Percentiles rank a stretch among this genome's conserved stretches.
Evolutionary conservation across 2,329 filamentous ascomycete genomes (phyloP).

Genomic region (Leptographium galeiforme): DNA sequence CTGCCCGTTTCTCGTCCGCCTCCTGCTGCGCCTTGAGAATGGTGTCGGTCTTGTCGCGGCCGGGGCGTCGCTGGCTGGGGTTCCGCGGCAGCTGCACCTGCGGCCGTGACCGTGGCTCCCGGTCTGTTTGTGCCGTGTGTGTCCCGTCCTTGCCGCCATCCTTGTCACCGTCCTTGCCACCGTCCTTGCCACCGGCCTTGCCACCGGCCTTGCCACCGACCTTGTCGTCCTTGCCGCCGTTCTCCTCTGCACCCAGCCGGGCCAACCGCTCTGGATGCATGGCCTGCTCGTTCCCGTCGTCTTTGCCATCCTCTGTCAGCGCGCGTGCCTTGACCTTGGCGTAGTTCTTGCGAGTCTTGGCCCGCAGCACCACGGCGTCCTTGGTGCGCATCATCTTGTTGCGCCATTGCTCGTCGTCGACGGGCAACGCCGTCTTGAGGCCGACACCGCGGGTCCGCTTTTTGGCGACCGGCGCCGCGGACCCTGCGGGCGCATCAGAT

Average conservation of each 20-base stretch:
- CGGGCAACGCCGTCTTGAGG: constrained; percentile 8
- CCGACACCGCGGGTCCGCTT: constrained; percentile 6
- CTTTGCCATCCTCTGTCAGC: background rate
- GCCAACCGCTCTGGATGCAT: constrained; percentile 29
- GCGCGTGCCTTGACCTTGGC: constrained; percentile 63
- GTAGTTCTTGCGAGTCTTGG: constrained; percentile 86
- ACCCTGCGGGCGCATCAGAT: background rate
- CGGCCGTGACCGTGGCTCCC: background rate
- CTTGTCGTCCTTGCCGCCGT: constrained; percentile 13
- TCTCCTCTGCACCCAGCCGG: constrained; percentile 20
- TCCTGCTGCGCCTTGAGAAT: constrained; percentile 33
- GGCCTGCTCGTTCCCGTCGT: background rate
- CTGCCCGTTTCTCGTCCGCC: constrained; percentile 44
- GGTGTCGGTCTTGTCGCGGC: background rate
- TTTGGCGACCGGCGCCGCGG: background rate
- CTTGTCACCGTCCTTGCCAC: background rate
- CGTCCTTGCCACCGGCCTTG: background rate
- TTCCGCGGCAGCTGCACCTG: constrained; percentile 14
- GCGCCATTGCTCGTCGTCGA: constrained; percentile 11
- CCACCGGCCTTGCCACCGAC: background rate
- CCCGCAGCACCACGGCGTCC: constrained; percentile 74
- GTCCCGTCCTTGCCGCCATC: too few relatives aligned
- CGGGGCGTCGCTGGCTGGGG: constrained; percentile 38
- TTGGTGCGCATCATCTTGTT: constrained; percentile 50
- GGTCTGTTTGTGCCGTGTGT: too few relatives aligned